Evolutionary conservation across 768 basidiomycete genomes (phyloP).

Genomic region (Lyophyllum decastes): DNA sequence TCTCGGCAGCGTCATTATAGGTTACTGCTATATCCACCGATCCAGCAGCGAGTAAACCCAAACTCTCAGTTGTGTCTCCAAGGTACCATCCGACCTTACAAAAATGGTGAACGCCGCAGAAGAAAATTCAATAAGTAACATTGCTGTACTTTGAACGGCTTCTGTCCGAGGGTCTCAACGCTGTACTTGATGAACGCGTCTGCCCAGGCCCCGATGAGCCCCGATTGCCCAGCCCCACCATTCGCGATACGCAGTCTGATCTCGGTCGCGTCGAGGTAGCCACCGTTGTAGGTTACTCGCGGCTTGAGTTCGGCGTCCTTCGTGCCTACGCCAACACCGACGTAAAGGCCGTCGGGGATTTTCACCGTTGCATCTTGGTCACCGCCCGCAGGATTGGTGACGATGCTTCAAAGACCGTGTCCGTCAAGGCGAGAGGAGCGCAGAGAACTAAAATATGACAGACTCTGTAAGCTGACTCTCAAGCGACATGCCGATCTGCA

Average conservation of each 20-base stretch:
- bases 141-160: conserved; percentile 12
- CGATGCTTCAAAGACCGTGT: neutral
- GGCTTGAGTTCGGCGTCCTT: conserved; percentile 3
- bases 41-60: conserved; percentile 40
- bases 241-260: conserved; percentile 18
- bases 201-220: conserved; percentile 20
- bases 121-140: neutral
- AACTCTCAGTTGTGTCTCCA: conserved; percentile 55
- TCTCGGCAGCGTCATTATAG: conserved; percentile 54
- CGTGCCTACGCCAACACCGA: neutral
- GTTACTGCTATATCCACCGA: conserved; percentile 52
- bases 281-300: conserved; percentile 15
- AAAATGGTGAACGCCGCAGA: neutral
- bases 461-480: neutral
- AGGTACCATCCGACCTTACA: conserved; percentile 56
- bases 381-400: neutral
- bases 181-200: conserved; percentile 19
- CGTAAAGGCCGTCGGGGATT: neutral
- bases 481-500: neutral
- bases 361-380: neutral
- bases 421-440: neutral
- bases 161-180: conserved; percentile 1
- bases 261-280: conserved; percentile 9
- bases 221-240: conserved; percentile 21
- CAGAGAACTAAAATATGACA: neutral